Evolutionary conservation across 805 yeast genomes (phyloP).

Genomic region (Candida qinlingensis): DNA sequence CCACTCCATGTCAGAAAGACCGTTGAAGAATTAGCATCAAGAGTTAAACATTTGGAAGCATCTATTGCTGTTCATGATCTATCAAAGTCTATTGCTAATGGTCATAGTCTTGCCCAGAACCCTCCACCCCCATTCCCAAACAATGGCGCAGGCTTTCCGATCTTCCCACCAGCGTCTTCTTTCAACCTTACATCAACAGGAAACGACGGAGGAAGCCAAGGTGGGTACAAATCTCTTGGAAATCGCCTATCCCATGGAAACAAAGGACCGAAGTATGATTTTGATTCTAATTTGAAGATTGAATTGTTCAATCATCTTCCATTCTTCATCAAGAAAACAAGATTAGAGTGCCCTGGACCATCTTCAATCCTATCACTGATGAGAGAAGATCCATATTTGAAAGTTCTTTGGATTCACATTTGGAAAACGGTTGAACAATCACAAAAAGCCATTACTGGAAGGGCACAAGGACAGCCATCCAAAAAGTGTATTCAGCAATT

Average conservation of each 20-base stretch:
- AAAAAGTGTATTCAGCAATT: neutral
- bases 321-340: constrained; percentile 33
- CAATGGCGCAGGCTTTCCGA: neutral
- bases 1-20: constrained; percentile 8
- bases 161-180: constrained; percentile 4
- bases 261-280: constrained; percentile 9
- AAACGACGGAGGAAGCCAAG: too few relatives aligned
- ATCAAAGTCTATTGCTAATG: constrained; percentile 10
- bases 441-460: neutral
- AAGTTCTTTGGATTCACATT: constrained; percentile 29
- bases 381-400: constrained; percentile 39
- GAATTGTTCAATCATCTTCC: constrained; percentile 42
- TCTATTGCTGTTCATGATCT: constrained; percentile 34
- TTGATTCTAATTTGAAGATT: constrained; percentile 31
- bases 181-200: neutral
- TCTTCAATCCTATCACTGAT: constrained; percentile 44
- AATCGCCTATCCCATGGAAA: too few relatives aligned
- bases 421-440: constrained; percentile 15
- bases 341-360: constrained; percentile 47
- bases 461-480: neutral
- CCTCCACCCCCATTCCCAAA: neutral
- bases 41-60: constrained; percentile 42
- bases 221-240: neutral
- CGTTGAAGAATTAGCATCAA: constrained; percentile 33
- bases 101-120: neutral